Conservation (phyloP, 768 basidiomycete species). For the Lactifluus volemus region DNA sequence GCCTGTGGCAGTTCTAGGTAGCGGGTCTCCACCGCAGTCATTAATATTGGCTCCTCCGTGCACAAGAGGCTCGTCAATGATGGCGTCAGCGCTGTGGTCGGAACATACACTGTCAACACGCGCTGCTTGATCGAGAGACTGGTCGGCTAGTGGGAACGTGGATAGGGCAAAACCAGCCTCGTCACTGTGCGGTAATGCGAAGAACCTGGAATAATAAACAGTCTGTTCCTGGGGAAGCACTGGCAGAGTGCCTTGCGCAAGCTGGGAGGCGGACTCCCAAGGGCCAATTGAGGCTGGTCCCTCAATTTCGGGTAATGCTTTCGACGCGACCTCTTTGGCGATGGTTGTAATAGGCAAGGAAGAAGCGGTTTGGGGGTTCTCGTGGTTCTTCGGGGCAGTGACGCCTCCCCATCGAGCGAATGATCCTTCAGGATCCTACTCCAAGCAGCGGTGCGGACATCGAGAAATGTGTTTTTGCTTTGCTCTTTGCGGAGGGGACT, state of each 20-base stretch:
- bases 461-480: slow-evolving; percentile 29
- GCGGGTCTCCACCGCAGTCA: neutral
- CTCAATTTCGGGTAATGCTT: neutral
- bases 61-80: neutral
- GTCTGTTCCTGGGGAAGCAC: neutral
- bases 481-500: neutral
- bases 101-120: neutral
- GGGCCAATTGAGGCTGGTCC: slow-evolving; percentile 31
- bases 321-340: neutral
- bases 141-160: neutral
- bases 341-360: neutral
- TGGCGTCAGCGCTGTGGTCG: neutral
- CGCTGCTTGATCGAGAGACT: neutral
- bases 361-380: neutral
- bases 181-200: neutral
- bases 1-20: neutral
- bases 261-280: slow-evolving; percentile 52
- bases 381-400: neutral
- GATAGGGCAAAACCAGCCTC: neutral
- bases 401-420: neutral
- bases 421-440: neutral
- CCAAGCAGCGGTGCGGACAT: slow-evolving; percentile 30
- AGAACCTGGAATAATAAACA: neutral
- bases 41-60: neutral
- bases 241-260: slow-evolving; percentile 5